A percentile compares a stretch with the other conserved stretches of the same genome.
Evolutionary conservation across 164 flowering plant species (phyloP).

Genomic region (Magnolia kwangsiensis): DNA sequence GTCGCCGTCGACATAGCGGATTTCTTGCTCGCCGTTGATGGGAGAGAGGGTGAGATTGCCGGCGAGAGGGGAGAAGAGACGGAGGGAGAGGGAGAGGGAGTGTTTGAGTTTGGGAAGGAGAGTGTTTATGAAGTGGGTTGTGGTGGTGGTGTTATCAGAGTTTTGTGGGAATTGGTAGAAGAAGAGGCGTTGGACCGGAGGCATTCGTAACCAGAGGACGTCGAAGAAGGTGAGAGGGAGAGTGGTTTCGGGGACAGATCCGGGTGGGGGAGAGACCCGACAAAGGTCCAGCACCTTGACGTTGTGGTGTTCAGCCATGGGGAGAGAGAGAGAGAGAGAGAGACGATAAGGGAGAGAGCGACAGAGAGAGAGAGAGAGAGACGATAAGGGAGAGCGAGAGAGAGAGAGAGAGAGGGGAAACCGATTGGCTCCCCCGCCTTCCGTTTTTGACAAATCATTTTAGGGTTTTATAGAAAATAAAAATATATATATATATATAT

Average conservation of each 20-base stretch:
- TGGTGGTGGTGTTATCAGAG: background rate
- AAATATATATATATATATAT: too few relatives aligned
- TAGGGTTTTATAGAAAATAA: too few relatives aligned
- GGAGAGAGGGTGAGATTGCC: slow-evolving; percentile 25
- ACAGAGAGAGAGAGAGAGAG: background rate
- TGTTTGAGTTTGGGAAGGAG: slow-evolving; percentile 27
- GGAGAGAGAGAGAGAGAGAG: background rate
- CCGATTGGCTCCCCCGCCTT: too few relatives aligned
- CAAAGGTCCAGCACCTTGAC: background rate
- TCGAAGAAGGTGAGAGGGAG: slow-evolving; percentile 20
- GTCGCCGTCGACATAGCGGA: slow-evolving; percentile 27
- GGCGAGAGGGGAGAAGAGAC: slow-evolving; percentile 33
- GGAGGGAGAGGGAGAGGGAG: slow-evolving; percentile 41
- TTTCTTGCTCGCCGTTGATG: slow-evolving; percentile 12
- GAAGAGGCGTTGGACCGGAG: slow-evolving; percentile 13
- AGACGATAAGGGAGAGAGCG: too few relatives aligned
- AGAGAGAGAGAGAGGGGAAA: too few relatives aligned
- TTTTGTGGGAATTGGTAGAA: slow-evolving; percentile 9
- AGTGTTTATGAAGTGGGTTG: slow-evolving; percentile 1
- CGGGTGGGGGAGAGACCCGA: slow-evolving; percentile 7
- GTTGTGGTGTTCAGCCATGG: background rate
- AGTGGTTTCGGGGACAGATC: background rate
- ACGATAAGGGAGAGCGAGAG: too few relatives aligned
- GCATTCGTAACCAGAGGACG: background rate
- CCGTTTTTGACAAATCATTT: too few relatives aligned